Conservation (phyloP, 305 asterid species). For the Fraxinus nigra region DNA sequence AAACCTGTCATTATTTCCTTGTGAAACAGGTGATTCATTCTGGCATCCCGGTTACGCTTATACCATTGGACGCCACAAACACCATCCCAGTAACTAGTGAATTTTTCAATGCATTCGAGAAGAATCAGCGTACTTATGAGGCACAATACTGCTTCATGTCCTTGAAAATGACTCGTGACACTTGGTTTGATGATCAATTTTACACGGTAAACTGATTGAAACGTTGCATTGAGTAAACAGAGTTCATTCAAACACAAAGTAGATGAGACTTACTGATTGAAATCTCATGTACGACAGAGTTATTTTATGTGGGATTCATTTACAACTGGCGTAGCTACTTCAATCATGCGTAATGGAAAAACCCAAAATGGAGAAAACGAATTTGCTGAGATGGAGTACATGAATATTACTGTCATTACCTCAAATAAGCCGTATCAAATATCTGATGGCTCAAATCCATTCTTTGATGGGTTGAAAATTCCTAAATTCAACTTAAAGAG, state of each 20-base stretch:
- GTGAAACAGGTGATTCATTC: constrained; percentile 71
- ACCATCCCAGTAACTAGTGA: constrained; percentile 60
- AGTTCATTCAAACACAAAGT: neutral
- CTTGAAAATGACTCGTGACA: constrained; percentile 68
- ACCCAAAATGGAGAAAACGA: constrained; percentile 56
- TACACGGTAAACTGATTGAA: constrained; percentile 44
- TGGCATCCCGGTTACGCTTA: constrained; percentile 71
- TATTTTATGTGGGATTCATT: constrained; percentile 90
- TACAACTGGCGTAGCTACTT: constrained; percentile 75
- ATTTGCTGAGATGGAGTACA: constrained; percentile 77
- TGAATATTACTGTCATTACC: constrained; percentile 76
- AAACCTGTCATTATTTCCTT: neutral
- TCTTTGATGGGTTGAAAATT: constrained; percentile 44
- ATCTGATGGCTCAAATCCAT: constrained; percentile 68
- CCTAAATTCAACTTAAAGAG: constrained; percentile 50
- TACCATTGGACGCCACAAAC: constrained; percentile 90
- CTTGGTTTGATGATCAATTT: constrained; percentile 61
- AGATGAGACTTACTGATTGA: constrained; percentile 2
- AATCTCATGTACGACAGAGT: constrained; percentile 48
- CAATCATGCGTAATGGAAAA: constrained; percentile 52
- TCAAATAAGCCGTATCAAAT: constrained; percentile 76
- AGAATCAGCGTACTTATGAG: constrained; percentile 69
- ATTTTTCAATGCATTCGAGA: constrained; percentile 55
- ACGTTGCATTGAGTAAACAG: neutral
- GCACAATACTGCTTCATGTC: constrained; percentile 80